These are phyloP conservation scores for Ceriops decandra DNA, from an alignment of 345 rosid genomes.

Conservation along the genomic window DNA sequence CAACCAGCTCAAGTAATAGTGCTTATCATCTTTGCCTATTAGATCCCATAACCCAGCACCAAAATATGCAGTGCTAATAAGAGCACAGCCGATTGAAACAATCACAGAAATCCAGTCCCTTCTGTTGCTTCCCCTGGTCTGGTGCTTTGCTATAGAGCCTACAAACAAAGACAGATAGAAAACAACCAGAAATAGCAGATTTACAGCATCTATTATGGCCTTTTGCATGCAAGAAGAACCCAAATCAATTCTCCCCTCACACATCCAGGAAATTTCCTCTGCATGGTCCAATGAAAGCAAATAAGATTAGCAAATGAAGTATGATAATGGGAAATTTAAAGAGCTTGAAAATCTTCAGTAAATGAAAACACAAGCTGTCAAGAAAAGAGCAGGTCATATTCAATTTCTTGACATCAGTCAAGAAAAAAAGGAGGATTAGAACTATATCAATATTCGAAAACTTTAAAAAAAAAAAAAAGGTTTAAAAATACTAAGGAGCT, in stretches of 20 bases:
- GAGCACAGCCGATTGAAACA: conserved; percentile 41
- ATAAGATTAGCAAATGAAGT: no score
- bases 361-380: no score
- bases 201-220: conserved; percentile 46
- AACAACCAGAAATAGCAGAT: conserved; percentile 48
- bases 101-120: conserved; percentile 40
- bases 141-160: conserved; percentile 25
- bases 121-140: conserved; percentile 10
- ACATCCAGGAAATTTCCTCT: conserved; percentile 50
- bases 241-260: conserved; percentile 42
- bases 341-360: no score
- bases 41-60: conserved; percentile 41
- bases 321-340: no score
- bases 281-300: conserved; percentile 19
- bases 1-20: conserved; percentile 25
- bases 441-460: neutral
- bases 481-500: neutral
- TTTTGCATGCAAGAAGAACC: conserved; percentile 54
- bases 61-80: conserved; percentile 38
- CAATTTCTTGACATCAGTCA: no score
- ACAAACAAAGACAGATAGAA: conserved; percentile 51
- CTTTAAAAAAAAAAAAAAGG: neutral
- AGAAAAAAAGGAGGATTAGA: neutral
- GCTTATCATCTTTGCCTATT: conserved; percentile 7
- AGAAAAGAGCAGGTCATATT: no score